Base-by-base conservation (phyloP, 2,329 filamentous ascomycete genomes). In the Arthrinium phaeospermum region DNA sequence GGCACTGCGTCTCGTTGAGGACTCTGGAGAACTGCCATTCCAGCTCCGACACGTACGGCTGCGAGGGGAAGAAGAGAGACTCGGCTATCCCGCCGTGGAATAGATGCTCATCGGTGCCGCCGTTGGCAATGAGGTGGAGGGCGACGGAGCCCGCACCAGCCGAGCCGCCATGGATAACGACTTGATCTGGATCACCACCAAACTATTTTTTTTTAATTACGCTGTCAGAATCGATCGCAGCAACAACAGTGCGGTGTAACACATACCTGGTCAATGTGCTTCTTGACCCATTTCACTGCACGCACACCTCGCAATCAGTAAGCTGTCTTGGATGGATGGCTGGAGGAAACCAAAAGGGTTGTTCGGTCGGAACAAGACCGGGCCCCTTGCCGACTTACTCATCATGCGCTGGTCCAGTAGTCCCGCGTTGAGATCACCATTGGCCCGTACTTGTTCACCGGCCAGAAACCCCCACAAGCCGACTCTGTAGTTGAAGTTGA, bases 401-500 rank as follows among this genome's bases (percentile, higher is more conserved):
- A 88, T 82, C 37, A 88, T 85, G 24, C 90, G 84, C 80, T 93
- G 90, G 75, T 93, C 91, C 3, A 92, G 82, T 10, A 93, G 79
- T 0, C 91, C 91, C 2, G 83, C 89, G 76, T 93, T 93, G 12
- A 92, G 83, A 68, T 87, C 85, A 0, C 91, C 91, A 74, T 89
- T 82, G 6, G 82, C 78, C 49, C 85, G 84, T 13, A 92, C 83
- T 44, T 86, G 82, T 51, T 89, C 85, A 67, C 89, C 86, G 0
- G 89, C 87, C 1, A 93, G 83, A 75, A 92, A 93, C 0, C 91
- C 91, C 75, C 88, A 88, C 0, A 89, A 81, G 0, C 90, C 90
- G 8, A 93, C 88, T 8, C 91, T 86, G 77, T 91, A 91, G 80
- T 91, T 90, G 78, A 91, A 90, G 76, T 88, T 88, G 68, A 91